Conservation (phyloP, 2,329 filamentous ascomycete genomes). For the Scedosporium boydii region DNA sequence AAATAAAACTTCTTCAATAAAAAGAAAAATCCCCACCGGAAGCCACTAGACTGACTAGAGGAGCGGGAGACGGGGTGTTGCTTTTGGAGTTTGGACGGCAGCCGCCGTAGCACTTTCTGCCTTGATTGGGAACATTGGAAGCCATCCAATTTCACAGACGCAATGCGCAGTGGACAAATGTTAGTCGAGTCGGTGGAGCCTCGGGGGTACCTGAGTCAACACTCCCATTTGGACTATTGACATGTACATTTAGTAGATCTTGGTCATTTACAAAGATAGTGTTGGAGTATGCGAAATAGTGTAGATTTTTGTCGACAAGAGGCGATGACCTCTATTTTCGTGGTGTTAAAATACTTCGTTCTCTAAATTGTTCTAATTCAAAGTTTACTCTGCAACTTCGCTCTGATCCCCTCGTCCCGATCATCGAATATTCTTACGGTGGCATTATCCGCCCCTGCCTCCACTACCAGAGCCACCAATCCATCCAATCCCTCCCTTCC, state of each 20-base stretch:
- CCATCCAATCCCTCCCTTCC: background rate
- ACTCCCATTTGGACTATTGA: background rate
- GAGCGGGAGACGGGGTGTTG: background rate
- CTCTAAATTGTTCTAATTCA: background rate
- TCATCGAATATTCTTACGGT: background rate
- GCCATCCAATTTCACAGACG: background rate
- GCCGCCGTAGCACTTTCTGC: background rate
- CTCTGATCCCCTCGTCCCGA: background rate
- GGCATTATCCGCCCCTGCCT: background rate
- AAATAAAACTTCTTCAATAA: background rate
- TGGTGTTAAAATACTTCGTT: too few relatives aligned
- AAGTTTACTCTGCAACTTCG: background rate
- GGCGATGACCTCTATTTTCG: background rate
- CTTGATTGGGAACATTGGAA: background rate
- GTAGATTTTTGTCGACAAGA: too few relatives aligned
- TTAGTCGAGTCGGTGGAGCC: background rate
- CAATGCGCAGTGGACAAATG: background rate
- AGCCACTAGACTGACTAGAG: background rate
- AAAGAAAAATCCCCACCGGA: background rate
- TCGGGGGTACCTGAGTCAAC: background rate
- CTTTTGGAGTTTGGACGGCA: background rate
- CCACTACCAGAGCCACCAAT: background rate
- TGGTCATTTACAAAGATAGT: too few relatives aligned
- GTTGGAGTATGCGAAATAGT: too few relatives aligned
- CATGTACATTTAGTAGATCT: background rate